These are phyloP conservation scores for Clavispora santaluciae DNA, from an alignment of 805 yeast species.

Conservation along the genomic window DNA sequence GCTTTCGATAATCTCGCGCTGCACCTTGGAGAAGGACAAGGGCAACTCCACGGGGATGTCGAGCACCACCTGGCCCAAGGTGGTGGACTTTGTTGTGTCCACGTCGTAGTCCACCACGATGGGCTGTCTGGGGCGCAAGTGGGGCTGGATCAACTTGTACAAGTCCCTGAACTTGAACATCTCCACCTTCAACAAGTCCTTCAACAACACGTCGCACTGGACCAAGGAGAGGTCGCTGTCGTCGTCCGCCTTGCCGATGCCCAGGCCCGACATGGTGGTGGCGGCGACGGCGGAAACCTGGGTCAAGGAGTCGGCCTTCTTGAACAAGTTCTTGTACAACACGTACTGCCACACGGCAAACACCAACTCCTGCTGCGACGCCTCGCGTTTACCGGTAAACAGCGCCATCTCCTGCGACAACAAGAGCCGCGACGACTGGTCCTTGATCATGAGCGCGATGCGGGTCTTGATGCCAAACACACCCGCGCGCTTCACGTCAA, in stretches of 20 bases:
- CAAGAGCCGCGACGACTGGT: slow-evolving; percentile 61
- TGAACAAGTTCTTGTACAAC: slow-evolving; percentile 56
- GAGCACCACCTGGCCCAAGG: slow-evolving; percentile 72
- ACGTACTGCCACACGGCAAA: slow-evolving; percentile 77
- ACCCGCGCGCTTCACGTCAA: slow-evolving; percentile 83
- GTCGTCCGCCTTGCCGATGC: slow-evolving; percentile 17
- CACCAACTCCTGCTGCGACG: slow-evolving; percentile 81
- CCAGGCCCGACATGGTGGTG: slow-evolving; percentile 15
- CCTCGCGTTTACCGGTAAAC: slow-evolving; percentile 70
- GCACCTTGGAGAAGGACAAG: slow-evolving; percentile 31
- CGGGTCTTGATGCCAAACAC: slow-evolving; percentile 49
- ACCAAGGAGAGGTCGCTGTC: slow-evolving; percentile 33
- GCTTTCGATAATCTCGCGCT: slow-evolving; percentile 32
- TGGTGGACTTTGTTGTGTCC: slow-evolving; percentile 69
- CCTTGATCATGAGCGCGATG: slow-evolving; percentile 71
- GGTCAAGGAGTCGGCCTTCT: slow-evolving; percentile 23
- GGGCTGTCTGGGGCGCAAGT: slow-evolving; percentile 79
- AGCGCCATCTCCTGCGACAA: slow-evolving; percentile 61
- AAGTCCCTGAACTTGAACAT: slow-evolving; percentile 67
- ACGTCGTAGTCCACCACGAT: slow-evolving; percentile 70
- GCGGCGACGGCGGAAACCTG: slow-evolving; percentile 37
- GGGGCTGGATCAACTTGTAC: slow-evolving; percentile 59
- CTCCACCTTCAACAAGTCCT: slow-evolving; percentile 43
- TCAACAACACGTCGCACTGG: slow-evolving; percentile 42
- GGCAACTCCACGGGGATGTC: slow-evolving; percentile 57